Conservation (phyloP, 805 yeast species). For the Saturnispora zaruensis region DNA sequence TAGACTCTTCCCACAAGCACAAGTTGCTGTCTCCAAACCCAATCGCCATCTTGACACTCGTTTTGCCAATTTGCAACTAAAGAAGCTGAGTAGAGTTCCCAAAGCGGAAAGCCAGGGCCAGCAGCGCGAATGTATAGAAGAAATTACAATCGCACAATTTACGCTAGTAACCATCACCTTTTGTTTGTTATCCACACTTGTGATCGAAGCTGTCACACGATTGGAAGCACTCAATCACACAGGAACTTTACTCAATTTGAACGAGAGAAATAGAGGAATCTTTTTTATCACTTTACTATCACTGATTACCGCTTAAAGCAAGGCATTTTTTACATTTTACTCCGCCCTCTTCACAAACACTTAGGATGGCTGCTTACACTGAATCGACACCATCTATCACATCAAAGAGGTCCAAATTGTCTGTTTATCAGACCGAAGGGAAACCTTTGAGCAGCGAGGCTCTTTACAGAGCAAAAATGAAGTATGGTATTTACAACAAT, state of each 20-base stretch:
- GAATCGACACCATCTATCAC: slow-evolving; percentile 25
- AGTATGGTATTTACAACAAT: slow-evolving; percentile 52
- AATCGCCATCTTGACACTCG: background rate
- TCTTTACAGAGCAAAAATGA: slow-evolving; percentile 61
- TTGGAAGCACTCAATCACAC: background rate
- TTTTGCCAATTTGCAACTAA: background rate
- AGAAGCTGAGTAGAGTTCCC: slow-evolving; percentile 1
- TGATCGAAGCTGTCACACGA: background rate
- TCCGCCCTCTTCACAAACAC: background rate
- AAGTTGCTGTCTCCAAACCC: background rate
- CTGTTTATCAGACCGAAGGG: slow-evolving; percentile 60
- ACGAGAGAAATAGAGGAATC: background rate
- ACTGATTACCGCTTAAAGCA: background rate
- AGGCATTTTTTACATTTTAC: background rate
- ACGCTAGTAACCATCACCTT: background rate
- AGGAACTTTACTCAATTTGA: background rate
- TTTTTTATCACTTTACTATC: background rate
- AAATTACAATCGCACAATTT: background rate
- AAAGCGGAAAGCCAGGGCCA: background rate
- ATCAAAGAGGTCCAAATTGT: slow-evolving; percentile 25
- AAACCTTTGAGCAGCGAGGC: slow-evolving; percentile 70
- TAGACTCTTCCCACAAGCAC: background rate
- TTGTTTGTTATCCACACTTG: background rate
- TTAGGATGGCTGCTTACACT: slow-evolving; percentile 22
- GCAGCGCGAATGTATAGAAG: background rate